phyloP scores from a whole-genome alignment of 1,284 basidiomycete species.

The Cutaneotrichosporon cavernicola region DNA sequence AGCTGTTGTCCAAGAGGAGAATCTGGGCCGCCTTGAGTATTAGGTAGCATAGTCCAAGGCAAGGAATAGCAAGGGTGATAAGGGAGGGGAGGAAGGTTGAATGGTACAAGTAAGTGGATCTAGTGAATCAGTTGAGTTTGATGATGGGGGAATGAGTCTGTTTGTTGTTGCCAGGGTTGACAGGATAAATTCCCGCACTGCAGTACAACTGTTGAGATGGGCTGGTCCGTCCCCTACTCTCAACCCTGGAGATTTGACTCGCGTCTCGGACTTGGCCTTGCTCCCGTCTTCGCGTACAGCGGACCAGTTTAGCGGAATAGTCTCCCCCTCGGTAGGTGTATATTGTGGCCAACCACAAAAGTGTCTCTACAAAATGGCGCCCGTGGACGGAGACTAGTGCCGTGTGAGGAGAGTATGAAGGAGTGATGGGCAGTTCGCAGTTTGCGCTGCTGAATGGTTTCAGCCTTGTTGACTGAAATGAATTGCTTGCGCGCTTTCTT shows the following conservation, averaged over 20 bases:
- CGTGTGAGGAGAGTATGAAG: too few species aligned
- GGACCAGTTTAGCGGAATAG: background rate
- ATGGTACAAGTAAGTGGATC: background rate
- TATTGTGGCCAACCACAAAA: constrained; percentile 2
- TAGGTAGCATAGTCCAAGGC: background rate
- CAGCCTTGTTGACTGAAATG: too few species aligned
- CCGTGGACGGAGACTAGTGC: too few species aligned
- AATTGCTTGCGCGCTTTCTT: too few species aligned
- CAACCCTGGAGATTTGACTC: background rate
- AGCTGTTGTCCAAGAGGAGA: background rate
- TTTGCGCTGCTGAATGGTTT: too few species aligned
- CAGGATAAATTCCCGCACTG: too few species aligned
- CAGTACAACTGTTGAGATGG: too few species aligned
- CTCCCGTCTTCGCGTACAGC: background rate
- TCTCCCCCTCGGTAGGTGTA: background rate
- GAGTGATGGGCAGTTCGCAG: too few species aligned
- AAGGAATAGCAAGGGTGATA: background rate
- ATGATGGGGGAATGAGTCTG: too few species aligned
- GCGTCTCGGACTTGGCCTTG: background rate
- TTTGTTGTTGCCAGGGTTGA: too few species aligned
- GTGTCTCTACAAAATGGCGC: background rate
- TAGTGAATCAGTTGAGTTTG: background rate
- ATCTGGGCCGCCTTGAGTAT: background rate
- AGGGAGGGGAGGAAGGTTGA: background rate
- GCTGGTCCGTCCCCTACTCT: too few species aligned